These are phyloP conservation scores for Liriodendron chinense DNA, from an alignment of 164 flowering plant genomes.

Conservation along the genomic window DNA sequence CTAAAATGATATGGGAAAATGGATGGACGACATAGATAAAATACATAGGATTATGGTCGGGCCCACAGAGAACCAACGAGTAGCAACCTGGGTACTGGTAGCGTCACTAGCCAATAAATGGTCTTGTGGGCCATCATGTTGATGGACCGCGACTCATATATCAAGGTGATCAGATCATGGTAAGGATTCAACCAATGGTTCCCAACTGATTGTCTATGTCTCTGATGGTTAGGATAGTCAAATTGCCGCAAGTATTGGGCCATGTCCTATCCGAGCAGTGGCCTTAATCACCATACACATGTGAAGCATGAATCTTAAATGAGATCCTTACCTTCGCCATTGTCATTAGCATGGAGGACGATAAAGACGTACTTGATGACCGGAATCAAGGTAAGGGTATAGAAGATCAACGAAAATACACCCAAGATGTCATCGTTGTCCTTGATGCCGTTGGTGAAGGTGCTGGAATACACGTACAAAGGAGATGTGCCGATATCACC, in stretches of 20 bases:
- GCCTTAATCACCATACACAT: too few species aligned
- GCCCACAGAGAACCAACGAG: too few species aligned
- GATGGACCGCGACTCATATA: background rate
- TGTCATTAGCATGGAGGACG: slow-evolving; percentile 68
- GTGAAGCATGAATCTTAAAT: too few species aligned
- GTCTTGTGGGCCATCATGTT: too few species aligned
- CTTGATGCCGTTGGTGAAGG: slow-evolving; percentile 49
- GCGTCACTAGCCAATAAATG: too few species aligned
- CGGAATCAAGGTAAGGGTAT: slow-evolving; percentile 65
- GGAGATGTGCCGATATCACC: slow-evolving; percentile 91
- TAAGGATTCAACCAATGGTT: background rate
- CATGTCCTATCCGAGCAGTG: too few species aligned
- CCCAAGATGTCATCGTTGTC: slow-evolving; percentile 65
- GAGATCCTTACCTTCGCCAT: slow-evolving; percentile 69
- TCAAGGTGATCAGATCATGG: background rate
- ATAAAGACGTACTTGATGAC: slow-evolving; percentile 70
- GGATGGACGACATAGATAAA: too few species aligned
- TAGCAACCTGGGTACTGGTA: too few species aligned
- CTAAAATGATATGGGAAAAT: too few species aligned
- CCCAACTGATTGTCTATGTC: background rate
- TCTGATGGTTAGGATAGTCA: background rate
- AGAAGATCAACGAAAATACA: slow-evolving; percentile 60
- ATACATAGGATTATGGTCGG: too few species aligned
- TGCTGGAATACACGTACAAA: slow-evolving; percentile 61
- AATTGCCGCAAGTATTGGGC: too few species aligned